Percentiles rank a stretch among this genome's conserved stretches.
These are phyloP conservation scores for Trichoderma arundinaceum DNA, from an alignment of 2,329 filamentous ascomycete genomes.

Conservation along the genomic window DNA sequence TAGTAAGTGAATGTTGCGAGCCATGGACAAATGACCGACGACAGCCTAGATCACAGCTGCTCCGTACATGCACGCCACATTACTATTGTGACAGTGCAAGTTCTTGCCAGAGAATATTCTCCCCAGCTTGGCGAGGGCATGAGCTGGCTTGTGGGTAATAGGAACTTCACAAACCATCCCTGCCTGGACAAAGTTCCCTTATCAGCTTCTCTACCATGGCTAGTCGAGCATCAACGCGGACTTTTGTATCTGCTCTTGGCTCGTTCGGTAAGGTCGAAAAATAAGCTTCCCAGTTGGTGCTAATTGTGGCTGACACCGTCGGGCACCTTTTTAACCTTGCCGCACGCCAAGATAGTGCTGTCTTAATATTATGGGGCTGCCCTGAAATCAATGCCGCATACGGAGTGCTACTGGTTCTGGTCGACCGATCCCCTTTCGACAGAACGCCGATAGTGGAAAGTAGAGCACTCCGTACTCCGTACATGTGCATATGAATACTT, in stretches of 20 bases:
- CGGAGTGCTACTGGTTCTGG: too few species aligned
- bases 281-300: neutral
- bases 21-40: neutral
- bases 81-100: neutral
- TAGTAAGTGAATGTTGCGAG: neutral
- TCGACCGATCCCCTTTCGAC: neutral
- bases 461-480: too few species aligned
- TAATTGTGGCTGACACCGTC: slow-evolving; percentile 3
- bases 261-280: slow-evolving; percentile 27
- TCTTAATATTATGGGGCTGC: slow-evolving; percentile 27
- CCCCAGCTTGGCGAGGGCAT: neutral
- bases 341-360: slow-evolving; percentile 26
- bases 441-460: neutral
- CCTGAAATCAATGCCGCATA: neutral
- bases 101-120: neutral
- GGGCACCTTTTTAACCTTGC: slow-evolving; percentile 23
- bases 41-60: neutral
- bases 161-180: neutral
- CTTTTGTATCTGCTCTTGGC: slow-evolving; percentile 27
- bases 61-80: neutral
- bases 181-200: slow-evolving; percentile 20
- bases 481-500: too few species aligned
- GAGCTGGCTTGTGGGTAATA: neutral
- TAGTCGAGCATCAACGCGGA: slow-evolving; percentile 1
- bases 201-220: slow-evolving; percentile 2